Base-by-base conservation (phyloP, 768 basidiomycete genomes). In the Naematelia encephala region DNA sequence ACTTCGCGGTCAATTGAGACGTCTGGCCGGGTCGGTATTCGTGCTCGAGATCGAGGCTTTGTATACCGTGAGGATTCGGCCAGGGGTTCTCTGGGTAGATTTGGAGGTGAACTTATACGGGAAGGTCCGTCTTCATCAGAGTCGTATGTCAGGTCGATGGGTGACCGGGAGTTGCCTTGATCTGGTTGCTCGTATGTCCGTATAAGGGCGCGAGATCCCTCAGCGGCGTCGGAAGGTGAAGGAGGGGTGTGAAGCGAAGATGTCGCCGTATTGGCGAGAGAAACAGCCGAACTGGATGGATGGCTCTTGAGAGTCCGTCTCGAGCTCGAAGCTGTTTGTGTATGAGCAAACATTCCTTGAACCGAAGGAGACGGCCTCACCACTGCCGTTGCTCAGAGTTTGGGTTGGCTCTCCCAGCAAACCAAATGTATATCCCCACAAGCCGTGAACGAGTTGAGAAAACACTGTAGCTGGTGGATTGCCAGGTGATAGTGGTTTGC, bases 361-460 rank as follows among this genome's bases (percentile, higher is more conserved):
- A 16, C 8, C 39, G 47, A 25, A 43, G 47, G 30, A 51, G n/a
- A 23, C 43, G 46, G 48, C 58, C 22, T 46, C 42, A 14, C 21
- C 27, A 43, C 21, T 28, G 22, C 43, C 28, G 46, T 3, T 44
- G 5, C 42, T 22, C 39, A 23, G 19, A 13, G 14, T 52, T 16
- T 16, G 34, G 8, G 8, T 39, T 16, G 8, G 34, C 34, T 39
- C 34, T 8, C 34, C 34, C 8, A 39, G 16, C 34, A 39, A 16
- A 39, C 34, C 34, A 16, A 39, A 39, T 39, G 34, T 39, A 16
- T 39, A 39, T 16, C 34, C 34, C 34, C 34, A 39, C 8, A 39
- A 16, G 34, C 34, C 34, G 16, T 16, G 34, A 8, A 39, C 34
- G 34, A 39, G 34, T 39, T 39, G 34, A 16, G 34, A 39, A 8